phyloP scores from a whole-genome alignment of 2,329 filamentous ascomycete species.

The Aschersonia sp. region DNA sequence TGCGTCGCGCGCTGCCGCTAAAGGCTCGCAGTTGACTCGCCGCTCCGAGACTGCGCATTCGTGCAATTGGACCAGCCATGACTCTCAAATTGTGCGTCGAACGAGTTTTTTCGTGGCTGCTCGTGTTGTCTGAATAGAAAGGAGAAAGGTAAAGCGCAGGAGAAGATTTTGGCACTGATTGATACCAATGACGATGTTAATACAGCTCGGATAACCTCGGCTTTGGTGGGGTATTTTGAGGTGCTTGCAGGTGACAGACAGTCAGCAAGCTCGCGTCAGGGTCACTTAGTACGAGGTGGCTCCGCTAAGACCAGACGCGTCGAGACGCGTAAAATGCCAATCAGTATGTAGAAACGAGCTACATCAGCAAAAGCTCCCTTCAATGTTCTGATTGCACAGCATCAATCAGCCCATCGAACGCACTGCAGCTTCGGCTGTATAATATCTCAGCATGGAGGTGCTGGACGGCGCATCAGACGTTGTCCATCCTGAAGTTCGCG shows the following conservation, averaged over 20 bases:
- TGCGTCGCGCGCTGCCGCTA: conserved; percentile 47
- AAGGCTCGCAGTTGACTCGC: conserved; percentile 41
- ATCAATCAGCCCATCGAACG: background rate
- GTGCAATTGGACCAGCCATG: conserved; percentile 26
- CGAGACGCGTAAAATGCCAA: conserved; percentile 7
- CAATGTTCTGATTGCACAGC: too few relatives aligned
- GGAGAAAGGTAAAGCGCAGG: too few relatives aligned
- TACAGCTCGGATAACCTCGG: conserved; percentile 27
- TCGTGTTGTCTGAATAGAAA: too few relatives aligned
- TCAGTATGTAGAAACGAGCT: background rate
- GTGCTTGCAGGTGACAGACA: background rate
- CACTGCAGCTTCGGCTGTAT: background rate
- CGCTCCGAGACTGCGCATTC: conserved; percentile 19
- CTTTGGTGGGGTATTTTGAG: conserved; percentile 10
- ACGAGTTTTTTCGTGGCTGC: background rate
- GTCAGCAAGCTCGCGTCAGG: background rate
- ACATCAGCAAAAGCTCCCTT: too few relatives aligned
- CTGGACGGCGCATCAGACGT: conserved; percentile 38
- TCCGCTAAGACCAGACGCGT: conserved; percentile 8
- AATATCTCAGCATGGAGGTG: conserved; percentile 32
- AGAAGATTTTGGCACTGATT: background rate
- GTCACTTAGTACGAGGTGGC: conserved; percentile 2
- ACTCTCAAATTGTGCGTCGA: conserved; percentile 1
- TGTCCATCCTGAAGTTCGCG: conserved; percentile 84
- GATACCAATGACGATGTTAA: conserved; percentile 4